Conservation (phyloP, 1,284 basidiomycete species). For the Sporisorium scitamineum region DNA sequence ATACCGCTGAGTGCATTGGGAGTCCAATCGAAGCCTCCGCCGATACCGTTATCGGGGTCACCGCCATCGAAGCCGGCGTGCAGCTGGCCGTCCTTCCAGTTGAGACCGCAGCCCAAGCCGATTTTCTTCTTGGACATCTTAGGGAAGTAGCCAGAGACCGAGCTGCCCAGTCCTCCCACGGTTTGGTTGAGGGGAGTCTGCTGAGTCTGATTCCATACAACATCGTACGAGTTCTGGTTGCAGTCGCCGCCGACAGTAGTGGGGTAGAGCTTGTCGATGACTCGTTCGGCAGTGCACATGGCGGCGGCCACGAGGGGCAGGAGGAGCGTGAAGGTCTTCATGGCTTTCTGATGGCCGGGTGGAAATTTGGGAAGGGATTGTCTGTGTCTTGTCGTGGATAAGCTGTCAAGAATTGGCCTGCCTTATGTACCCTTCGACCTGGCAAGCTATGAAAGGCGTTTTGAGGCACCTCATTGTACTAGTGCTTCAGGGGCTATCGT, state of each 20-base stretch:
- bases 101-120: conserved; percentile 31
- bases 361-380: background rate
- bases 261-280: background rate
- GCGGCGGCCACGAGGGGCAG: conserved; percentile 9
- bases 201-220: conserved; percentile 19
- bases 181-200: background rate
- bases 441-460: background rate
- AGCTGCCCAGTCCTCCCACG: conserved; percentile 20
- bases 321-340: conserved; percentile 13
- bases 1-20: conserved; percentile 6
- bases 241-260: background rate
- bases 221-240: background rate
- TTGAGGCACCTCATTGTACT: background rate
- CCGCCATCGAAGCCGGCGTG: conserved; percentile 35
- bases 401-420: background rate
- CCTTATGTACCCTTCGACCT: background rate
- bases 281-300: background rate
- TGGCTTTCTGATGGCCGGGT: background rate
- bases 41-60: conserved; percentile 19
- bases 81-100: conserved; percentile 26
- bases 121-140: conserved; percentile 9
- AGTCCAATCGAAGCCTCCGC: conserved; percentile 31
- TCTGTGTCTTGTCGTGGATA: background rate
- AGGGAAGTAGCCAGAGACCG: conserved; percentile 28
- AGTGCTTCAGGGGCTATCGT: background rate